phyloP scores from a whole-genome alignment of 1,284 basidiomycete genomes.

The Salmacisia buchloeana region DNA sequence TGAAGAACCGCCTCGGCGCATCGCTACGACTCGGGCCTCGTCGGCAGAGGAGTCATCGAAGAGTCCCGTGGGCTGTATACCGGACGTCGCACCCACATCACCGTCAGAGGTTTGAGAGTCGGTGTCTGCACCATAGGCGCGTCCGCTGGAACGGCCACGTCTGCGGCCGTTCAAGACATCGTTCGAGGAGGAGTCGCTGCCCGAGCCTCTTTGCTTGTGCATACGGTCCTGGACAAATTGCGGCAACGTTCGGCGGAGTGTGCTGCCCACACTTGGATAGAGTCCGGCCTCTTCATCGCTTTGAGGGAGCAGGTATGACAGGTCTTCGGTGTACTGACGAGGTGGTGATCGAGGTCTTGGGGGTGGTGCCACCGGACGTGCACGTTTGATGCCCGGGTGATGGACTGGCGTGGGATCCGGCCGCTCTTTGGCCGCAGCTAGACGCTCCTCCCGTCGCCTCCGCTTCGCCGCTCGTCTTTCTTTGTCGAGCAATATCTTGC shows the following conservation, averaged over 20 bases:
- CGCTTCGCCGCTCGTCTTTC: background rate
- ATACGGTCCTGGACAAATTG: background rate
- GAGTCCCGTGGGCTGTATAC: background rate
- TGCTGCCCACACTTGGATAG: too few relatives aligned
- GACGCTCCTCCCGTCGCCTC: background rate
- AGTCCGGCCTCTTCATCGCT: slow-evolving; percentile 1
- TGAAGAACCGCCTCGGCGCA: background rate
- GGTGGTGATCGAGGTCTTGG: background rate
- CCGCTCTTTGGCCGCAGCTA: background rate
- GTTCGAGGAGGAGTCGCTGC: background rate
- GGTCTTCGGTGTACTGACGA: background rate
- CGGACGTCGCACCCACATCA: slow-evolving; percentile 6
- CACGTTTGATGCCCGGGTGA: slow-evolving; percentile 5
- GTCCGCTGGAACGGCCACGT: background rate
- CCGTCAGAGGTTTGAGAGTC: background rate
- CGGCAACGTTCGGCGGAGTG: too few relatives aligned
- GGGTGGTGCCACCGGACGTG: background rate
- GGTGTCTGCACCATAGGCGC: background rate
- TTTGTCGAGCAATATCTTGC: background rate
- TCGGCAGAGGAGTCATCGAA: slow-evolving; percentile 5
- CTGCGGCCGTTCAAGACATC: background rate
- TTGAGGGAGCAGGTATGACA: background rate
- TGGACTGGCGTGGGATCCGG: background rate
- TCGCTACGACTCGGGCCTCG: background rate
- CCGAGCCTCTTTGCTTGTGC: background rate